Evolutionary conservation across 768 basidiomycete species (phyloP).

Genomic region (Termitomyces sp.): DNA sequence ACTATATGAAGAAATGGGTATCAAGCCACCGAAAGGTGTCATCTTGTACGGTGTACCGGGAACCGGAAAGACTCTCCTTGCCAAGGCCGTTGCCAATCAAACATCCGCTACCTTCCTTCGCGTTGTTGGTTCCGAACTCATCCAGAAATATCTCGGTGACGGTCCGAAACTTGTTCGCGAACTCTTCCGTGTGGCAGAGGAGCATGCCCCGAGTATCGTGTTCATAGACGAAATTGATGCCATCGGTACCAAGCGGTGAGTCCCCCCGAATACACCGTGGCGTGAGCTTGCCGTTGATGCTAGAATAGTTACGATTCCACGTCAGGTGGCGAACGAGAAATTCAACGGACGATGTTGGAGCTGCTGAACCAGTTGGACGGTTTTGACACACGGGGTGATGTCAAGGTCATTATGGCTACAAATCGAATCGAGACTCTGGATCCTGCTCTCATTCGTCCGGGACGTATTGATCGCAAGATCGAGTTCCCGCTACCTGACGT

Average conservation of each 20-base stretch:
- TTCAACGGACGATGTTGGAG: constrained; percentile 99
- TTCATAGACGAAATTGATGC: constrained; percentile 99
- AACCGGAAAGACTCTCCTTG: constrained; percentile 96
- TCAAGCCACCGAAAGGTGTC: constrained; percentile 99
- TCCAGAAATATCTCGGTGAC: constrained; percentile 99
- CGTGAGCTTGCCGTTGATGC: neutral
- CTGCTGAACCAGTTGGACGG: constrained; percentile 97
- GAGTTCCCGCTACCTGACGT: constrained; percentile 97
- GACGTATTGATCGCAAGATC: constrained; percentile 98
- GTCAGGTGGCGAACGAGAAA: constrained; percentile 98
- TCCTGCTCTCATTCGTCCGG: constrained; percentile 96
- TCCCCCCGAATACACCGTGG: neutral
- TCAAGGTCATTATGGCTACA: constrained; percentile 99
- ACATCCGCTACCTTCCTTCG: constrained; percentile 98
- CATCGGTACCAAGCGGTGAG: constrained; percentile 93
- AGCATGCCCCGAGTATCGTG: constrained; percentile 97
- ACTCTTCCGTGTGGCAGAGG: constrained; percentile 94
- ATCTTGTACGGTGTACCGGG: constrained; percentile 98
- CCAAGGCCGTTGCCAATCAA: constrained; percentile 97
- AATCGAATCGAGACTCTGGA: constrained; percentile 97
- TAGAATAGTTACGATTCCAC: constrained; percentile 87
- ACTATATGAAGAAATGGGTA: constrained; percentile 99
- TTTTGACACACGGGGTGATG: constrained; percentile 99
- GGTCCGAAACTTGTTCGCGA: constrained; percentile 98
- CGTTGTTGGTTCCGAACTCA: constrained; percentile 95